These are phyloP conservation scores for Limnanthes douglasii DNA, from an alignment of 345 rosid genomes.

Conservation along the genomic window DNA sequence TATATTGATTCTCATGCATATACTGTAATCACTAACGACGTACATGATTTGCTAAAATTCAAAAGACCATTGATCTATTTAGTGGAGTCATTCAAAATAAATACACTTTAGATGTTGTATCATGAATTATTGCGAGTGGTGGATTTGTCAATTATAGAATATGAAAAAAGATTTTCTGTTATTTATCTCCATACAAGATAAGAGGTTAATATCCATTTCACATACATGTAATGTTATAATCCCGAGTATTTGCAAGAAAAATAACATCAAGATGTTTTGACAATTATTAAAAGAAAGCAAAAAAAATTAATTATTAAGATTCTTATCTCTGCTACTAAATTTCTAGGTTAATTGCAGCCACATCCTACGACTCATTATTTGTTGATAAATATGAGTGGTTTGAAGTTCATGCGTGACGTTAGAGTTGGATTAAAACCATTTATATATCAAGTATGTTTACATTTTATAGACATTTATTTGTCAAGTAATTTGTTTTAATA, in stretches of 20 bases:
- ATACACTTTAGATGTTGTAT: slow-evolving; percentile 37
- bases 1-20: slow-evolving; percentile 51
- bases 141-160: slow-evolving; percentile 41
- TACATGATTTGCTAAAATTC: slow-evolving; percentile 24
- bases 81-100: slow-evolving; percentile 23
- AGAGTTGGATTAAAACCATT: no score
- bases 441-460: no score
- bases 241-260: slow-evolving; percentile 26
- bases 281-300: slow-evolving; percentile 31
- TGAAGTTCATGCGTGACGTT: no score
- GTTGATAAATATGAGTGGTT: no score
- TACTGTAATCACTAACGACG: slow-evolving; percentile 32
- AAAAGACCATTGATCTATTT: slow-evolving; percentile 30
- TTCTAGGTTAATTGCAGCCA: no score
- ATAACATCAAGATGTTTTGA: slow-evolving; percentile 29
- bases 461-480: no score
- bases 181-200: slow-evolving; percentile 33
- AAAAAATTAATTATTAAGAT: slow-evolving; percentile 20
- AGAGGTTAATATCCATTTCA: slow-evolving; percentile 26
- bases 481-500: no score
- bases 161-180: slow-evolving; percentile 29
- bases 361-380: no score
- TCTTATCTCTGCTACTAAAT: slow-evolving; percentile 18
- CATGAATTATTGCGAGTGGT: slow-evolving; percentile 42
- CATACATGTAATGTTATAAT: slow-evolving; percentile 26